Evolutionary conservation across 805 yeast species (phyloP), one percentile per base, ranked within the genome.

Genomic region (Hanseniaspora osmophila): DNA sequence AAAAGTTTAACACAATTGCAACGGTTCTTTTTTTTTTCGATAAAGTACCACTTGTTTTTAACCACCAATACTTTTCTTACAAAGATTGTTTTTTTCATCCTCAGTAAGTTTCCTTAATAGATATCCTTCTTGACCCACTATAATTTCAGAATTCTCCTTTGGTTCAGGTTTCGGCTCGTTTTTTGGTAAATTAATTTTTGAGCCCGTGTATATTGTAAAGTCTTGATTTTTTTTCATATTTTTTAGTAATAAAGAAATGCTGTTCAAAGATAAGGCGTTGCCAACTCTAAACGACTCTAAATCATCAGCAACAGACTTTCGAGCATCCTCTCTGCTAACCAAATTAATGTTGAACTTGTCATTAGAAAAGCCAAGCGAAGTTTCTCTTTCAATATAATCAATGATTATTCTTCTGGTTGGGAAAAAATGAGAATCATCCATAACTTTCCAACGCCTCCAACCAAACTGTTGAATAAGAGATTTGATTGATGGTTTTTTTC

Each of bases 331-430:
- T 44, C 62, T 54, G 12, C 60, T 53, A 41, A 58, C 60, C 9
- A 50, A 51, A 15, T 56, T 54, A 22, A 54, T 52, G 11, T 48
- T 48, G 42, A 62, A 63, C 42, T 65, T 50, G 6, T 63, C 64
- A 30, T 58, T 44, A 30, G 57, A 51, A 10, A 61, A 53, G 10
- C 65, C 64, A 27, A 62, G 51, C 33, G 60, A 62, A 35, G 58
- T 51, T 49, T 63, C 67, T 22, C 56, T 55, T 45, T 63, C 67
- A 39, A 63, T 63, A 42, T 62, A 63, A 46, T 63, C 66, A 51
- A 63, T 62, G 13, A 63, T 61, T n/a, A 62, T 58, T 44, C 64
- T 54, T 45, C 67, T 54, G 10, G 65, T 63, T 5, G 67, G 67
- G 39, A 63, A 63, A 42, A 63, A 63, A 50, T 63, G 67, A 1